phyloP scores from a whole-genome alignment of 2,329 filamentous ascomycete species.

The Phaeosphaeriaceae sp. region DNA sequence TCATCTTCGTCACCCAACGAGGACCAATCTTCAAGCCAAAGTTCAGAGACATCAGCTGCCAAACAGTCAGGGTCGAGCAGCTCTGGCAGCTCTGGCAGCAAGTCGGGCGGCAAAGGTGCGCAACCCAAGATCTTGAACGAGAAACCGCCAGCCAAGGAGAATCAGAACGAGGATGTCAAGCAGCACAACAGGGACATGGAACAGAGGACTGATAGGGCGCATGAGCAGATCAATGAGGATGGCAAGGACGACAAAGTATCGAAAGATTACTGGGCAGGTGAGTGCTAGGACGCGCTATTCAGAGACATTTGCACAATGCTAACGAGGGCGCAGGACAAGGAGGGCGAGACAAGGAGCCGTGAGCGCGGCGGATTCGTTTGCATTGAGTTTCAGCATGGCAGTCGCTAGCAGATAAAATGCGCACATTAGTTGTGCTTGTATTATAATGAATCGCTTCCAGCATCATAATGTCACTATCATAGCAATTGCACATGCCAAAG shows the following conservation, averaged over 20 bases:
- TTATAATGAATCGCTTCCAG: not conserved
- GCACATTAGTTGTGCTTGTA: not conserved
- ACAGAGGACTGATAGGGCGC: constrained; percentile 50
- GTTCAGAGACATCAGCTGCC: constrained; percentile 13
- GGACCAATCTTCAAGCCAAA: constrained; percentile 13
- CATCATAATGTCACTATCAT: not conserved
- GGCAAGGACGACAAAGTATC: constrained; percentile 51
- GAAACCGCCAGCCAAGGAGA: constrained; percentile 38
- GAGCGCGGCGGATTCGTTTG: not conserved
- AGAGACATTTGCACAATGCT: constrained; percentile 5
- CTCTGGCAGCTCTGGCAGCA: constrained; percentile 11
- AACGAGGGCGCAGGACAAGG: constrained; percentile 6
- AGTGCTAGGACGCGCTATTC: constrained; percentile 10
- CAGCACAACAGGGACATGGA: constrained; percentile 55
- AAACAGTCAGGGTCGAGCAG: constrained; percentile 14
- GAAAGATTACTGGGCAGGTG: constrained; percentile 50
- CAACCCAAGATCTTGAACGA: constrained; percentile 53
- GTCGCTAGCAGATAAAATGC: not conserved
- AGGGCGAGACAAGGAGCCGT: constrained; percentile 19
- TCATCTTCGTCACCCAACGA: constrained; percentile 38
- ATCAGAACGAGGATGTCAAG: constrained; percentile 49
- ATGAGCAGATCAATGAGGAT: constrained; percentile 48
- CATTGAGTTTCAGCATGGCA: not conserved
- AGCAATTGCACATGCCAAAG: constrained; percentile 1
- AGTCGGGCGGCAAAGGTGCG: constrained; percentile 40